Percentiles rank a stretch among this genome's conserved stretches.
phyloP scores from a whole-genome alignment of 257 asterid species.

The Cordia subcordata region DNA sequence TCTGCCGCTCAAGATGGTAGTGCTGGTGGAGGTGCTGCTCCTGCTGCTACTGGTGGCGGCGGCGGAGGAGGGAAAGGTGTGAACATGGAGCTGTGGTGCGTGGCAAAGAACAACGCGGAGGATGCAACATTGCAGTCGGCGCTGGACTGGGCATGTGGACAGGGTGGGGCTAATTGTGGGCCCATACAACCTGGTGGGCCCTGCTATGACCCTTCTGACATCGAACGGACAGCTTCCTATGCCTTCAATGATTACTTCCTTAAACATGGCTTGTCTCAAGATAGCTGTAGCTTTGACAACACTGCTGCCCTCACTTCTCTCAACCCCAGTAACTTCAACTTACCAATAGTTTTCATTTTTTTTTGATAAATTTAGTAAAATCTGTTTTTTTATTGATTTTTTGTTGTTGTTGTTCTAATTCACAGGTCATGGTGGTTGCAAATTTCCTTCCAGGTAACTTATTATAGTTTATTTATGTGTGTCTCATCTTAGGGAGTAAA shows the following conservation, averaged over 20 bases:
- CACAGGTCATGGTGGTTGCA: conserved; percentile 65
- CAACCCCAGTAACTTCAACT: conserved; percentile 53
- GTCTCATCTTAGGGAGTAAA: too few relatives aligned
- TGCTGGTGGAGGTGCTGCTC: not conserved
- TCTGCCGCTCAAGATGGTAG: conserved; percentile 36
- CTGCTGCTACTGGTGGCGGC: conserved; percentile 11
- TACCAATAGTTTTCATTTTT: not conserved
- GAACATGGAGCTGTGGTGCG: conserved; percentile 75
- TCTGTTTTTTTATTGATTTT: not conserved
- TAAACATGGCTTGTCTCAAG: conserved; percentile 45
- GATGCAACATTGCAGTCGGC: conserved; percentile 72
- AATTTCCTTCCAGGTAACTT: conserved; percentile 68
- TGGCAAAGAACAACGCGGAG: conserved; percentile 86
- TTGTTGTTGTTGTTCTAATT: conserved; percentile 5
- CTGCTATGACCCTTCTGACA: conserved; percentile 72
- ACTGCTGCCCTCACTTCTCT: conserved; percentile 72
- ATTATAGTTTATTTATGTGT: too few relatives aligned
- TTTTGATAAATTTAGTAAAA: not conserved
- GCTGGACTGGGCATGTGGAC: conserved; percentile 82
- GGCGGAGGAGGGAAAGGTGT: conserved; percentile 11
- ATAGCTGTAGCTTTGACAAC: conserved; percentile 54
- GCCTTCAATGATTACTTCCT: conserved; percentile 75
- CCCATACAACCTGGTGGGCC: conserved; percentile 73
- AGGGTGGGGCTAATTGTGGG: conserved; percentile 72
- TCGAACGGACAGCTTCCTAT: conserved; percentile 67